Evolutionary conservation across 176 grass and related monocot species (phyloP).

Genomic region (Carex littledalei): DNA sequence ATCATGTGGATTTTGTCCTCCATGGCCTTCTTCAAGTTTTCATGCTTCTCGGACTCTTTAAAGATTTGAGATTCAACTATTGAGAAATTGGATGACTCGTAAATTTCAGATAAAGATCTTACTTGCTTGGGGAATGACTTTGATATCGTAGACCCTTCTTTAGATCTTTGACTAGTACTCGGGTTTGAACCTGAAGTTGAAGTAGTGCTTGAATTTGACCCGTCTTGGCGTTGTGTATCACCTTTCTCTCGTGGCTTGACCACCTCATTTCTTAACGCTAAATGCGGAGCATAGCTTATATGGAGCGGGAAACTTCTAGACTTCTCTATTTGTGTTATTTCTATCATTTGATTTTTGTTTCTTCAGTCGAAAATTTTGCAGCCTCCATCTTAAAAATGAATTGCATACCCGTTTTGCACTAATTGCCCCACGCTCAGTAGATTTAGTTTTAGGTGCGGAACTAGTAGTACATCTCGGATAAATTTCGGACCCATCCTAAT

Average conservation of each 20-base stretch:
- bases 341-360: neutral
- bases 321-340: neutral
- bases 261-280: too few relatives aligned
- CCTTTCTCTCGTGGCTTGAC: neutral
- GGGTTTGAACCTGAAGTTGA: neutral
- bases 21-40: neutral
- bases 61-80: constrained; percentile 6
- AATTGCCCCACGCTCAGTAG: too few relatives aligned
- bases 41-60: neutral
- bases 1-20: constrained; percentile 21
- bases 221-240: neutral
- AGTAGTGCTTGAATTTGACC: too few relatives aligned
- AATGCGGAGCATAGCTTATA: neutral
- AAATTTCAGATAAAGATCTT: neutral
- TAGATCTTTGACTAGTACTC: neutral
- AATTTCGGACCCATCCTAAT: neutral
- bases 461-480: neutral
- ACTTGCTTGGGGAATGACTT: neutral
- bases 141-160: neutral
- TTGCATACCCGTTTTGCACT: too few relatives aligned
- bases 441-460: too few relatives aligned
- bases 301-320: neutral
- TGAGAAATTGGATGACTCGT: constrained; percentile 8
- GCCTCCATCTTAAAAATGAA: too few relatives aligned
- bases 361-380: neutral